Base-by-base conservation (phyloP, 805 yeast species). In the Saccharomycopsis sp. region DNA sequence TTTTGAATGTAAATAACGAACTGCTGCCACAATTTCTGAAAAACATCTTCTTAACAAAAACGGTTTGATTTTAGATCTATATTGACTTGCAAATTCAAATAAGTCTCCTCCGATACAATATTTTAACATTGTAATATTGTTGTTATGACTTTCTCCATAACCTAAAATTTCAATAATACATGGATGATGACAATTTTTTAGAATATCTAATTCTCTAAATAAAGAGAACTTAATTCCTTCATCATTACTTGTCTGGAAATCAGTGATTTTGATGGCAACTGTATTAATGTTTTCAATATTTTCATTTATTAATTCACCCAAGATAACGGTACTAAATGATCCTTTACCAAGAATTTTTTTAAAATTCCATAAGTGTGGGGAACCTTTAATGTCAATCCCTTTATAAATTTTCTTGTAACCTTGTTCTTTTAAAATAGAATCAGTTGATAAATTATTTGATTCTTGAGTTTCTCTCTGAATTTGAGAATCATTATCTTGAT, bases 61-160 rank as follows among this genome's bases (percentile, higher is more conserved):
- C 51, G 79, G 64, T 17, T 65, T 54, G 40, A 85, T 44, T 34
- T 60, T 49, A 8, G 62, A 51, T n/a, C 70, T 58, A 42, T 66
- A 52, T 4, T 52, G 52, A 8, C 73, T 58, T 0, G 79, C 70
- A 44, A 84, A 70, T 27, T 77, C 76, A 51, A 82, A 78, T 31
- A 92, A 58, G 52, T 87, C 95, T 3, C 97, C 96, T 4, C 97
- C 97, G 4, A 64, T 57, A 51, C 86, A 82, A 56, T 71, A 85
- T 1, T 88, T 83, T 52, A 88, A 42, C 60, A 52, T 45, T 58
- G 60, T 52, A 55, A 62, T 35, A 53, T 45, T 36, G 28, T 38
- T 35, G 10, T 38, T 31, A 35, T 21, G 47, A 49, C 48, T 57
- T 62, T 52, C 61, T 52, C 51, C 52, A 35, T 57, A 59, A 1